Conservation (phyloP, 192 early-diverging fungal genomes). For the Pilobolus umbonatus region DNA sequence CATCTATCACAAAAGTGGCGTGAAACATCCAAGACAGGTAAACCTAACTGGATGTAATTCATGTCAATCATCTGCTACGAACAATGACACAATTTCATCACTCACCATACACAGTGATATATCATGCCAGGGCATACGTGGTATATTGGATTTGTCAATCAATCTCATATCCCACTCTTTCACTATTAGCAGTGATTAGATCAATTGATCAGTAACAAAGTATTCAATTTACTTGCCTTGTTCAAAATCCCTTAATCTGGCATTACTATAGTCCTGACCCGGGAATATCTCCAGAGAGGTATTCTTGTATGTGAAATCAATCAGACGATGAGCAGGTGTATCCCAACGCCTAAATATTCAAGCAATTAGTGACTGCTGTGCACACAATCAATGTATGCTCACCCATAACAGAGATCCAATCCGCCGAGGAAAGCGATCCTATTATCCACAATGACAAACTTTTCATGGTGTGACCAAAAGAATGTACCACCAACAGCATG, state of each 20-base stretch:
- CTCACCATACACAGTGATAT: slow-evolving; percentile 64
- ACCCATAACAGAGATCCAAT: slow-evolving; percentile 80
- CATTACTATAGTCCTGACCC: slow-evolving; percentile 80
- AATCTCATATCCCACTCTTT: slow-evolving; percentile 40
- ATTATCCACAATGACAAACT: slow-evolving; percentile 73
- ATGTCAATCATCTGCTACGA: background rate
- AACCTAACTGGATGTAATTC: slow-evolving; percentile 40
- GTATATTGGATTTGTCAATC: slow-evolving; percentile 37
- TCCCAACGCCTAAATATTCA: slow-evolving; percentile 41
- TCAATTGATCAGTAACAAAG: background rate
- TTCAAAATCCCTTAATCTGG: slow-evolving; percentile 68
- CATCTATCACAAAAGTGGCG: slow-evolving; percentile 83
- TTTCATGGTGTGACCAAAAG: slow-evolving; percentile 88
- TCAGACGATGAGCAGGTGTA: slow-evolving; percentile 68
- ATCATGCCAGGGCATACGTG: slow-evolving; percentile 89
- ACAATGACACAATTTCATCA: background rate
- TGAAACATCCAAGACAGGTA: slow-evolving; percentile 72
- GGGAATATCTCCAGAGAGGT: slow-evolving; percentile 41
- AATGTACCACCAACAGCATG: slow-evolving; percentile 71
- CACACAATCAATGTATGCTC: background rate
- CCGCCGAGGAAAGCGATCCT: slow-evolving; percentile 83
- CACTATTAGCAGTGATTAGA: slow-evolving; percentile 23
- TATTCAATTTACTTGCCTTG: slow-evolving; percentile 25
- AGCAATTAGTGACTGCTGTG: background rate
- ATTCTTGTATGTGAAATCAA: slow-evolving; percentile 53